Percentiles rank a stretch among this genome's conserved stretches.
Evolutionary conservation across 1,284 basidiomycete species (phyloP).

Genomic region (Grifola frondosa): DNA sequence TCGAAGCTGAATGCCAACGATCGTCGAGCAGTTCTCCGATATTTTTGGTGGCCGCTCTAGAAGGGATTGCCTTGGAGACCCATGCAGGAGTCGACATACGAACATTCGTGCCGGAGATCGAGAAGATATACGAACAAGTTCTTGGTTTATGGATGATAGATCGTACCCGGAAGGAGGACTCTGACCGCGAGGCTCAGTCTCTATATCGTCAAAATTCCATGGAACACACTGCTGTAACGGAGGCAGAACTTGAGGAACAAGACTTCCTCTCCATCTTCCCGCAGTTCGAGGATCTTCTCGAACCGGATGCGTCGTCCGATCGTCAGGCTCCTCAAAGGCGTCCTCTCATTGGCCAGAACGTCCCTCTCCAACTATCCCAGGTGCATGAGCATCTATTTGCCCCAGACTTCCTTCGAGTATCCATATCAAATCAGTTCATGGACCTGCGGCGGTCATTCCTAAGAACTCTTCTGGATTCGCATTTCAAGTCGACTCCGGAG

Average conservation of each 20-base stretch:
- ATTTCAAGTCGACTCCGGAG: slow-evolving; percentile 33
- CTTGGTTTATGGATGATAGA: slow-evolving; percentile 85
- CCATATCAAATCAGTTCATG: slow-evolving; percentile 1
- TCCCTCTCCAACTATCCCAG: slow-evolving; percentile 31
- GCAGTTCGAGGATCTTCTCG: slow-evolving; percentile 69
- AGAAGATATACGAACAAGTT: slow-evolving; percentile 68
- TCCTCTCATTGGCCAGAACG: slow-evolving; percentile 9
- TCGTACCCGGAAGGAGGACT: slow-evolving; percentile 67
- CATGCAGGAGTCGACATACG: slow-evolving; percentile 34
- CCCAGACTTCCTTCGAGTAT: background rate
- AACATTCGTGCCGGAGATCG: slow-evolving; percentile 37
- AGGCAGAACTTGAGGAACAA: slow-evolving; percentile 75
- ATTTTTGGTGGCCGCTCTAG: slow-evolving; percentile 50
- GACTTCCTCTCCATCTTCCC: slow-evolving; percentile 88
- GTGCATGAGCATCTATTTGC: slow-evolving; percentile 39
- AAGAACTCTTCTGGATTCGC: slow-evolving; percentile 31
- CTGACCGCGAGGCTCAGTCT: slow-evolving; percentile 65
- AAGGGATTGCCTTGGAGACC: slow-evolving; percentile 50
- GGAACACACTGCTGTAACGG: slow-evolving; percentile 61
- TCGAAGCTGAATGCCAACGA: slow-evolving; percentile 5
- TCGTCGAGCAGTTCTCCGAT: slow-evolving; percentile 20
- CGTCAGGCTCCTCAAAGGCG: background rate
- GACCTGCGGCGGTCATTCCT: slow-evolving; percentile 11
- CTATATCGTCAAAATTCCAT: slow-evolving; percentile 76
- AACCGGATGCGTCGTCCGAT: slow-evolving; percentile 17